A percentile compares a stretch with the other conserved stretches of the same genome.
Evolutionary conservation across 2,329 filamentous ascomycete species (phyloP).

Genomic region (Verticillium albo-atrum): DNA sequence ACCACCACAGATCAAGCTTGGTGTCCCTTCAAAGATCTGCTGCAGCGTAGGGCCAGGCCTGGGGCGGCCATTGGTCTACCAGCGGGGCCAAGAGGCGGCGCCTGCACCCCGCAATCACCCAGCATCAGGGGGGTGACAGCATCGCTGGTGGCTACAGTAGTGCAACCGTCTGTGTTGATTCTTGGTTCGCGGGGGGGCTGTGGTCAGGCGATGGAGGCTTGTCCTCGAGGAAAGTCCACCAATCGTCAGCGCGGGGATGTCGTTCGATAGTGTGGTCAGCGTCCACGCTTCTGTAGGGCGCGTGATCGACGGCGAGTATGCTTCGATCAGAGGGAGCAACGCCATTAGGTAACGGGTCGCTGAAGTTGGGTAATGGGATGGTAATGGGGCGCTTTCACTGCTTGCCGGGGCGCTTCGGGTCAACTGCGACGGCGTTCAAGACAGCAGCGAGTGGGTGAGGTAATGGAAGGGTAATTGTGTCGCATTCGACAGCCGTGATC

Average conservation of each 20-base stretch:
- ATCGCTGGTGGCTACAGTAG: neutral
- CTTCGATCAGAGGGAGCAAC: neutral
- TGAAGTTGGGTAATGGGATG: neutral
- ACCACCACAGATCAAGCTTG: neutral
- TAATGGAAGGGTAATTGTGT: neutral
- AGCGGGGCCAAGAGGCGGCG: neutral
- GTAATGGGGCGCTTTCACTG: neutral
- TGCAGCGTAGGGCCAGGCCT: neutral
- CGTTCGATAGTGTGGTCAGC: neutral
- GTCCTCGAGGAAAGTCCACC: neutral
- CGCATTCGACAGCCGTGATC: neutral
- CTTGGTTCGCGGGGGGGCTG: neutral
- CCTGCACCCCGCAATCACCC: neutral
- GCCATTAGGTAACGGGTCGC: neutral
- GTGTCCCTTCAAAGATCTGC: neutral
- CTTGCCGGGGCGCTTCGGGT: neutral
- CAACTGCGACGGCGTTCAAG: neutral
- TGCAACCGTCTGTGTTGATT: neutral
- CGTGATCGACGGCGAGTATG: neutral
- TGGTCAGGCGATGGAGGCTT: neutral
- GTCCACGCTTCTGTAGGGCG: neutral
- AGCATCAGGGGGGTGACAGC: neutral
- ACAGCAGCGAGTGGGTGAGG: neutral
- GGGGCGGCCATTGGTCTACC: neutral
- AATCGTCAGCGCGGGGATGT: neutral